These are phyloP conservation scores for Sabuloglossum arenarium DNA, from an alignment of 495 filamentous ascomycete genomes.

Conservation along the genomic window DNA sequence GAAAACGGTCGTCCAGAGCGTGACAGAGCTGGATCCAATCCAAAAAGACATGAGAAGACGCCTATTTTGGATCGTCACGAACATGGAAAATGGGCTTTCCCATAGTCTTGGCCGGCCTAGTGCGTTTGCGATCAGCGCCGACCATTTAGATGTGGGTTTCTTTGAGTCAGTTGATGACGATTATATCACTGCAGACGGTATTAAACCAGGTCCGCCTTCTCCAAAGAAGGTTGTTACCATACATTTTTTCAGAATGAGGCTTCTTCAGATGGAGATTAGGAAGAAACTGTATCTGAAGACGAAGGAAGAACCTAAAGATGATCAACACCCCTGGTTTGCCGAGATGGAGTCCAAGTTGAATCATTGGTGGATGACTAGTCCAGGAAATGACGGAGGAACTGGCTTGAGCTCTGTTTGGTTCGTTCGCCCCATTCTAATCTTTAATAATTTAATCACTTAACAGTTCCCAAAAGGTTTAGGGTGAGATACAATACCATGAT, in stretches of 20 bases:
- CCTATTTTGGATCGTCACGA: constrained; percentile 64
- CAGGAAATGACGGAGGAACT: constrained; percentile 38
- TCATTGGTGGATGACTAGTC: constrained; percentile 44
- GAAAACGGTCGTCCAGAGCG: constrained; percentile 36
- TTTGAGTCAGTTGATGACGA: constrained; percentile 61
- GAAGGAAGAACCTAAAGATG: constrained; percentile 44
- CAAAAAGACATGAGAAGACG: constrained; percentile 77
- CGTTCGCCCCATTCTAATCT: constrained; percentile 6
- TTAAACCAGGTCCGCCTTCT: constrained; percentile 42
- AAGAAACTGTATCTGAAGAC: constrained; percentile 67
- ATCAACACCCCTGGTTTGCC: constrained; percentile 66
- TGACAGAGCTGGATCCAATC: constrained; percentile 30
- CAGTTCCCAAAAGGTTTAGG: constrained; percentile 29
- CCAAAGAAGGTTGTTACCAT: constrained; percentile 70
- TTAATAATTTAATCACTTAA: background rate
- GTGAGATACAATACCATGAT: constrained; percentile 66
- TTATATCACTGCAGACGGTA: constrained; percentile 59
- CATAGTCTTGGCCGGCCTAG: constrained; percentile 71
- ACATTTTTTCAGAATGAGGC: constrained; percentile 81
- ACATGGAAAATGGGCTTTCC: constrained; percentile 73
- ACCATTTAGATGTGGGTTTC: constrained; percentile 63
- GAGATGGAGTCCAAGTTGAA: constrained; percentile 58
- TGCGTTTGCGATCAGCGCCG: constrained; percentile 54
- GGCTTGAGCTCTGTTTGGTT: constrained; percentile 36
- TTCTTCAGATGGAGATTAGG: constrained; percentile 71